These are phyloP conservation scores for Torulaspora gathmanii DNA, from an alignment of 805 yeast species.

Conservation along the genomic window DNA sequence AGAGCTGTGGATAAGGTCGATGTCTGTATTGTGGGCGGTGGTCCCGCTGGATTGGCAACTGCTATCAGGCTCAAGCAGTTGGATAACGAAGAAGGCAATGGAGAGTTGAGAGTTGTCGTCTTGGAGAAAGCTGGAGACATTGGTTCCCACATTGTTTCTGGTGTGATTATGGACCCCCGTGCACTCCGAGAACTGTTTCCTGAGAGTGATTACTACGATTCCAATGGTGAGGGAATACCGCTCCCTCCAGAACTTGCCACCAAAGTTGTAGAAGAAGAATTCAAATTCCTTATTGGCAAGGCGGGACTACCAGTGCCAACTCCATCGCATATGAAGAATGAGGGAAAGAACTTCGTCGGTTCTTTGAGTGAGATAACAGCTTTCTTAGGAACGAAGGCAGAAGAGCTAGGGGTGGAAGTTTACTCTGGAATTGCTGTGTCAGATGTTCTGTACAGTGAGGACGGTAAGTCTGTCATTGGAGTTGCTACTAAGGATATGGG, in stretches of 20 bases:
- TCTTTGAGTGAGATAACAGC: constrained; percentile 77
- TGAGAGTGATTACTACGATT: constrained; percentile 50
- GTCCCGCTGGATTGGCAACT: constrained; percentile 94
- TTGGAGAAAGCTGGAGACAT: constrained; percentile 89
- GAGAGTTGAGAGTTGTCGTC: constrained; percentile 77
- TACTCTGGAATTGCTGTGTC: constrained; percentile 87
- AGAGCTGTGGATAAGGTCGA: constrained; percentile 85
- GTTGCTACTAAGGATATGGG: constrained; percentile 96
- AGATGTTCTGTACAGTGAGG: constrained; percentile 61
- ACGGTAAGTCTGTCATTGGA: constrained; percentile 61
- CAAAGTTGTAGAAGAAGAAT: constrained; percentile 64
- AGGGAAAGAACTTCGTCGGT: constrained; percentile 77
- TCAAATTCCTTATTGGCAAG: constrained; percentile 62
- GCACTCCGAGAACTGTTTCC: constrained; percentile 83
- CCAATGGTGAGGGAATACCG: constrained; percentile 56
- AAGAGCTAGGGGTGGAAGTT: constrained; percentile 87
- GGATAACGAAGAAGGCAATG: constrained; percentile 58
- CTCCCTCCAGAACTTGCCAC: constrained; percentile 76
- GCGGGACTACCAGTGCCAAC: constrained; percentile 74
- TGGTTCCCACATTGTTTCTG: constrained; percentile 89
- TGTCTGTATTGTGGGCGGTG: constrained; percentile 95
- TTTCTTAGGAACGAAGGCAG: constrained; percentile 83
- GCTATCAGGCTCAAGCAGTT: constrained; percentile 86
- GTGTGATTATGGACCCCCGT: constrained; percentile 89
- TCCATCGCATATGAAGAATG: constrained; percentile 85